Evolutionary conservation across 139 green algal genomes (phyloP), one percentile per base, ranked within the genome.

Genomic region (Micromonas commoda): DNA sequence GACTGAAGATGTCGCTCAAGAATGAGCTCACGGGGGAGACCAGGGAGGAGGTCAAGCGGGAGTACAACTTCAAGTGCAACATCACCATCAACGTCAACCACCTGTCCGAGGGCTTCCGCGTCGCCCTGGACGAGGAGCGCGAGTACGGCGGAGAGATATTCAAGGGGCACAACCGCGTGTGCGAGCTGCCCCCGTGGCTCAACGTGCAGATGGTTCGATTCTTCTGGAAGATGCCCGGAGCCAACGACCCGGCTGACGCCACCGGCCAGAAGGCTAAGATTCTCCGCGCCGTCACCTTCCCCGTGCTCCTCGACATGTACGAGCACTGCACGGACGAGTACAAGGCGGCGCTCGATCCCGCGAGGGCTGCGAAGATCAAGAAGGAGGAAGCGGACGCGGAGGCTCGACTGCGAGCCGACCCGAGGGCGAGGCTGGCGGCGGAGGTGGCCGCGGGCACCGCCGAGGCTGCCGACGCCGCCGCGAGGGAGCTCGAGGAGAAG

Each of bases 191-290:
- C 54, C 83, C 71, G 60, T 86, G 96, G 83, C 82, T 98, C 23
- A 96, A 91, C 0, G 89, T 97, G 51, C 95, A 98, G 86, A 90
- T 98, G 86, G 89, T 98, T 76, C 88, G 95, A 51, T 97, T 97
- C 88, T 97, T 92, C 84, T 97, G 91, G 89, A 97, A 97, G 80
- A n/a, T n/a, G n/a, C n/a, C n/a, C n/a, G n/a, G n/a, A 84, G 77
- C 24, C 78, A 87, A 94, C 83, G 85, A 94, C 66, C 13, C 9
- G 63, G 9, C 28, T 19, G 53, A 26, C 16, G 57, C 34, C 33
- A 69, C 34, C 39, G 54, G 61, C 1, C 9, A 53, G 1, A 98
- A 98, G 87, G 92, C 93, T 77, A 99, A 99, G 89, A 97, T 99
- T 61, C 80, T 99, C 73, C 85, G 92, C 39, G 33, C 52, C 9